A percentile compares a stretch with the other conserved stretches of the same genome.
phyloP scores from a whole-genome alignment of 441 rosid genomes.

The Melastoma candidum region DNA sequence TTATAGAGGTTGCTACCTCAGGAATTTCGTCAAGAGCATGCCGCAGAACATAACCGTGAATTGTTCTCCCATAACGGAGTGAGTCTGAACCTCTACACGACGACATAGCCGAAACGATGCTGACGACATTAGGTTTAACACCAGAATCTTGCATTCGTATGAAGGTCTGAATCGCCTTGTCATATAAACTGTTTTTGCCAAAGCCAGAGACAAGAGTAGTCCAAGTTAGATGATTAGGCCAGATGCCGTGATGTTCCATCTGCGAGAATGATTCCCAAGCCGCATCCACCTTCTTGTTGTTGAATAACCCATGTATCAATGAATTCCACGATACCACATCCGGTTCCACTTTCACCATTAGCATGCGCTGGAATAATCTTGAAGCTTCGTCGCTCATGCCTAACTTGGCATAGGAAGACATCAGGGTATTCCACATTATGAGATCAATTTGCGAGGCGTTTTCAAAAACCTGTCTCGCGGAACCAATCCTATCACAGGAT shows the following conservation, averaged over 20 bases:
- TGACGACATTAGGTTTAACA: slow-evolving; percentile 32
- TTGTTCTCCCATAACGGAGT: slow-evolving; percentile 34
- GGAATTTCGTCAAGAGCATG: slow-evolving; percentile 21
- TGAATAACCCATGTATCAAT: slow-evolving; percentile 41
- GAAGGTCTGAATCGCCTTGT: slow-evolving; percentile 33
- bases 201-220: slow-evolving; percentile 54
- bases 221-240: slow-evolving; percentile 46
- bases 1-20: slow-evolving; percentile 34
- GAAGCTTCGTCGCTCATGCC: slow-evolving; percentile 49
- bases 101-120: slow-evolving; percentile 40
- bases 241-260: slow-evolving; percentile 42
- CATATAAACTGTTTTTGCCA: slow-evolving; percentile 32
- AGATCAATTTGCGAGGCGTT: slow-evolving; percentile 35
- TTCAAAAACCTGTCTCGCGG: slow-evolving; percentile 44
- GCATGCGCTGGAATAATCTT: slow-evolving; percentile 70
- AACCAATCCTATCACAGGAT: slow-evolving; percentile 42
- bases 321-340: slow-evolving; percentile 65
- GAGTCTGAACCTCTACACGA: slow-evolving; percentile 35
- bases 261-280: slow-evolving; percentile 55
- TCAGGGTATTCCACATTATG: slow-evolving; percentile 51
- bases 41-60: slow-evolving; percentile 46
- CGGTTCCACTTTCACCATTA: slow-evolving; percentile 52
- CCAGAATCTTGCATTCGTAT: slow-evolving; percentile 50
- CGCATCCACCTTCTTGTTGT: slow-evolving; percentile 36
- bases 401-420: slow-evolving; percentile 53